Conservation (phyloP, 352 stramenopile species). For the Globisporangium cystogenes region DNA sequence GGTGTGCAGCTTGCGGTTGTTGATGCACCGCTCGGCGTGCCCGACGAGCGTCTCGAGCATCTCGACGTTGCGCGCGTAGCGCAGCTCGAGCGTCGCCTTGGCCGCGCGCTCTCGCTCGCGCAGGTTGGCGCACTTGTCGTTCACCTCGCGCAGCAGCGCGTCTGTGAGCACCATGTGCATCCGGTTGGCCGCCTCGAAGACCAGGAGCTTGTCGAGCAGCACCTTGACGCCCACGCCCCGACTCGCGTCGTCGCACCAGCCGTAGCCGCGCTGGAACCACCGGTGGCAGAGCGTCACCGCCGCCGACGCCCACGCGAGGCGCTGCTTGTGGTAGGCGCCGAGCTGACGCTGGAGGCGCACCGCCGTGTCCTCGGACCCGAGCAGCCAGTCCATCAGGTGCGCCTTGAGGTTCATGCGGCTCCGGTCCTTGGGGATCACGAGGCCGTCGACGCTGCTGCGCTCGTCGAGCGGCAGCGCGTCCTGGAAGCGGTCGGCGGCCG, state of each 20-base stretch:
- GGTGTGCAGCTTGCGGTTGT: constrained; percentile 72
- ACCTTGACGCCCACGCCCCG: constrained; percentile 62
- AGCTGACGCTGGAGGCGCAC: constrained; percentile 39
- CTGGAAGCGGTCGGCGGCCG: constrained; percentile 22
- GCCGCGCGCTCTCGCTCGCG: constrained; percentile 35
- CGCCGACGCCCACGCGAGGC: constrained; percentile 47
- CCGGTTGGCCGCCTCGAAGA: constrained; percentile 64
- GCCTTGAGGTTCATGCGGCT: constrained; percentile 35
- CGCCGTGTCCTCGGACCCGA: constrained; percentile 44
- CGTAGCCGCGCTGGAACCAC: constrained; percentile 57
- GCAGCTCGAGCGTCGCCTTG: constrained; percentile 29
- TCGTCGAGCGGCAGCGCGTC: constrained; percentile 43
- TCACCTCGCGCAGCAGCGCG: constrained; percentile 46
- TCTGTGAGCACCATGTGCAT: constrained; percentile 76
- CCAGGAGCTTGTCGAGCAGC: constrained; percentile 41
- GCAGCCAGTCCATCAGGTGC: constrained; percentile 52
- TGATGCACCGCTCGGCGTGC: constrained; percentile 54
- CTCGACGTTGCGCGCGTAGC: constrained; percentile 33
- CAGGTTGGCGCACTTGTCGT: constrained; percentile 56
- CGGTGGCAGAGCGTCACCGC: constrained; percentile 55
- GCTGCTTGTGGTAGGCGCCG: constrained; percentile 41
- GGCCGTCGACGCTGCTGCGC: constrained; percentile 27
- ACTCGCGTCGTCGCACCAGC: constrained; percentile 55
- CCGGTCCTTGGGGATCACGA: constrained; percentile 42
- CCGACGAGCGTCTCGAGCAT: constrained; percentile 47